A percentile compares a stretch with the other conserved stretches of the same genome.
Evolutionary conservation across 306 rosid genomes (phyloP).

Genomic region (Cicer arietinum): DNA sequence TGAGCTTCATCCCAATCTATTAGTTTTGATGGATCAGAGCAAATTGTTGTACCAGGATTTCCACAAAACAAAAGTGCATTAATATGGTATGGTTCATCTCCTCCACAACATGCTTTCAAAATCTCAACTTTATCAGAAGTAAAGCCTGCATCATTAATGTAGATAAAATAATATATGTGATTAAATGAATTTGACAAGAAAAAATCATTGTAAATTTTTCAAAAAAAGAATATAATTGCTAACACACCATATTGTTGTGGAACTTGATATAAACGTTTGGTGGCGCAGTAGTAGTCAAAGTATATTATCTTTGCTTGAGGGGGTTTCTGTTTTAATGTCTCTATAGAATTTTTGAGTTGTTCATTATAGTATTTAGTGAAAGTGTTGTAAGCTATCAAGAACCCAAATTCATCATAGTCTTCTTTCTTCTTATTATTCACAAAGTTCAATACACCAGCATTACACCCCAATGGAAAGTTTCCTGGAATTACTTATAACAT

Average conservation of each 20-base stretch:
- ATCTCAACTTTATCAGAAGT: neutral
- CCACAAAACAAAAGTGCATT: neutral
- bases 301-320: slow-evolving; percentile 55
- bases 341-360: slow-evolving; percentile 44
- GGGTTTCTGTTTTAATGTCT: slow-evolving; percentile 24
- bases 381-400: slow-evolving; percentile 52
- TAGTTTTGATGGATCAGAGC: neutral
- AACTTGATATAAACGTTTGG: slow-evolving; percentile 45
- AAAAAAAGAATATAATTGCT: neutral
- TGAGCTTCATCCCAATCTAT: neutral
- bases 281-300: slow-evolving; percentile 53
- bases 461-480: slow-evolving; percentile 17
- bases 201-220: neutral
- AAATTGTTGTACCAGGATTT: neutral
- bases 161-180: neutral
- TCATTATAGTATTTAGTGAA: slow-evolving; percentile 44
- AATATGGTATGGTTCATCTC: neutral
- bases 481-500: slow-evolving; percentile 6
- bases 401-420: slow-evolving; percentile 51
- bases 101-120: slow-evolving; percentile 16
- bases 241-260: slow-evolving; percentile 51
- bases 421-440: slow-evolving; percentile 20
- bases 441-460: slow-evolving; percentile 7
- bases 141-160: neutral
- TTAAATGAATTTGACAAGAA: neutral